These are phyloP conservation scores for Fraxinus albicans DNA, from an alignment of 305 asterid genomes.

Conservation along the genomic window DNA sequence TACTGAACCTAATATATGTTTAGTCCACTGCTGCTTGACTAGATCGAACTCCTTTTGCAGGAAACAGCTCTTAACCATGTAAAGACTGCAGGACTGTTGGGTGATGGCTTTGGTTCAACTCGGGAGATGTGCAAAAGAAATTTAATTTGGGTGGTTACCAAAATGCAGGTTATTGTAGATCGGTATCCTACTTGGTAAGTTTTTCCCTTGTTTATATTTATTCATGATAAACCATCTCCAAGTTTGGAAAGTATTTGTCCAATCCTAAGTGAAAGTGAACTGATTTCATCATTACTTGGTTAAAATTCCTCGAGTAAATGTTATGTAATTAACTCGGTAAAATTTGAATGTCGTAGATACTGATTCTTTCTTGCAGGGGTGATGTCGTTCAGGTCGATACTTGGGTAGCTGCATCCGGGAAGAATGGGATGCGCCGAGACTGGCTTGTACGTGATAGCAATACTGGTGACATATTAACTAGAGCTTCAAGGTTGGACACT, in stretches of 20 bases:
- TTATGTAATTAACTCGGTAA: neutral
- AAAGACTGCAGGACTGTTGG: conserved; percentile 74
- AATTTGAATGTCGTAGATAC: conserved; percentile 16
- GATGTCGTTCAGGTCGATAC: conserved; percentile 97
- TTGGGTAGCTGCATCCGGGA: conserved; percentile 95
- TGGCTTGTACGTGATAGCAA: conserved; percentile 81
- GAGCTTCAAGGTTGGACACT: conserved; percentile 78
- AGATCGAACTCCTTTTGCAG: conserved; percentile 37
- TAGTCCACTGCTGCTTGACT: conserved; percentile 13
- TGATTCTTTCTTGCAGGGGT: conserved; percentile 59
- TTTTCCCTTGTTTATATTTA: neutral
- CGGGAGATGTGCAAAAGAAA: conserved; percentile 92
- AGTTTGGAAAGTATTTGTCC: neutral
- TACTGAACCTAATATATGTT: neutral
- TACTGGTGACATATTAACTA: conserved; percentile 76
- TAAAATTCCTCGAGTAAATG: conserved; percentile 12
- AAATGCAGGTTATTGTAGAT: conserved; percentile 88
- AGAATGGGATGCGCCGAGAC: conserved; percentile 97
- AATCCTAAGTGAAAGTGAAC: neutral
- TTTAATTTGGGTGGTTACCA: conserved; percentile 90
- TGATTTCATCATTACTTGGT: conserved; percentile 6
- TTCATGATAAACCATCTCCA: neutral
- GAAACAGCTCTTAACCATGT: conserved; percentile 98
- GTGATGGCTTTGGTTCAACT: conserved; percentile 96
- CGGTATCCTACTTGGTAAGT: conserved; percentile 93